phyloP scores from a whole-genome alignment of 371 early-diverging fungal genomes.

The Catenaria anguillulae region DNA sequence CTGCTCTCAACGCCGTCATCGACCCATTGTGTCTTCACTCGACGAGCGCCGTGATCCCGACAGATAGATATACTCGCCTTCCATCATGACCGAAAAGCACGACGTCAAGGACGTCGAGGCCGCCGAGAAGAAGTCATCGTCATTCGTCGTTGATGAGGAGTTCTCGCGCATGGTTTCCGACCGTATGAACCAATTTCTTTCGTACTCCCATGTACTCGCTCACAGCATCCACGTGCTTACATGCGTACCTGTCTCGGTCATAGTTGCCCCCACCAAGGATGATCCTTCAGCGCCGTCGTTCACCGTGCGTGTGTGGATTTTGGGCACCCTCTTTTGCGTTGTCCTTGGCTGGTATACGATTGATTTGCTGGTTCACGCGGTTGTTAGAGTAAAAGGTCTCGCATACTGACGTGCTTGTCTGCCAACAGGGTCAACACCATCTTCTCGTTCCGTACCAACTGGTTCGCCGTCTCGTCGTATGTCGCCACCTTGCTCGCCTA shows the following conservation, averaged over 20 bases:
- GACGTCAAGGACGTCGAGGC: not conserved
- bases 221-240: too few species aligned
- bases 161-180: not conserved
- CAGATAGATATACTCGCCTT: too few species aligned
- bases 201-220: too few species aligned
- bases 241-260: too few species aligned
- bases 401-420: too few species aligned
- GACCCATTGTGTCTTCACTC: too few species aligned
- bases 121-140: not conserved
- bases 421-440: not conserved
- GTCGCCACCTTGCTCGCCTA: slow-evolving; percentile 45
- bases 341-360: too few species aligned
- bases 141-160: not conserved
- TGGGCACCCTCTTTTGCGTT: slow-evolving; percentile 45
- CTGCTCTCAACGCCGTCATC: too few species aligned
- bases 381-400: too few species aligned
- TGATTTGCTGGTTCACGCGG: too few species aligned
- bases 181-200: too few species aligned
- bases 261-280: not conserved
- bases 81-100: not conserved
- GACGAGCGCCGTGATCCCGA: too few species aligned
- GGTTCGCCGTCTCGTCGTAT: slow-evolving; percentile 12
- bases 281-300: slow-evolving; percentile 46
- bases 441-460: not conserved
- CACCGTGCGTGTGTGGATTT: slow-evolving; percentile 57